Percentiles rank a stretch among this genome's conserved stretches.
phyloP scores from a whole-genome alignment of 2,329 filamentous ascomycete species.

The Ophiostoma australiae region DNA sequence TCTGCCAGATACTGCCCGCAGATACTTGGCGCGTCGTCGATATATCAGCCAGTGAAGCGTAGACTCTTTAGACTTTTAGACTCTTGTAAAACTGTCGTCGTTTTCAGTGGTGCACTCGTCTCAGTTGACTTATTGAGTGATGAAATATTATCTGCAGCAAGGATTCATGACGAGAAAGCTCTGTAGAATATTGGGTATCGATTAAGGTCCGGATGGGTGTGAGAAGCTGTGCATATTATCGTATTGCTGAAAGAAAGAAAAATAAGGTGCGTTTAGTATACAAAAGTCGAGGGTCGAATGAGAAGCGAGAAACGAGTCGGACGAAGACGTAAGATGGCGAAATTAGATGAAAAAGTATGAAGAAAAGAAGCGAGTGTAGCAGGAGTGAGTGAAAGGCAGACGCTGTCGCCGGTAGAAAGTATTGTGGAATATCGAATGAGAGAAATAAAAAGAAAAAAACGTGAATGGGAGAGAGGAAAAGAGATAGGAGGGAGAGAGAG shows the following conservation, averaged over 20 bases:
- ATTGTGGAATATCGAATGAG: neutral
- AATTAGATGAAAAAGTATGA: slow-evolving; percentile 3
- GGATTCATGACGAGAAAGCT: neutral
- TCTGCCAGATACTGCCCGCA: slow-evolving; percentile 11
- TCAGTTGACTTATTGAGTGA: neutral
- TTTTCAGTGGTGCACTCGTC: neutral
- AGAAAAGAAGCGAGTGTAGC: slow-evolving; percentile 4
- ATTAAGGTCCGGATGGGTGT: slow-evolving; percentile 8
- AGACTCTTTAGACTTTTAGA: neutral
- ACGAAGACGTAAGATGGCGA: neutral
- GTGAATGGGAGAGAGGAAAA: neutral
- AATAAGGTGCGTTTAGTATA: neutral
- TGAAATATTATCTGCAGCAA: neutral
- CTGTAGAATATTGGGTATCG: neutral
- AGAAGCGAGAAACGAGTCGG: neutral
- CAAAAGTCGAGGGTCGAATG: neutral
- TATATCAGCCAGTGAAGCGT: slow-evolving; percentile 1
- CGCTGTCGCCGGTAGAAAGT: neutral
- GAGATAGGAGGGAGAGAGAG: neutral
- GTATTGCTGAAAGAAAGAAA: neutral
- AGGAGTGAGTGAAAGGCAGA: slow-evolving; percentile 12
- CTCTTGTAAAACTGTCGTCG: neutral
- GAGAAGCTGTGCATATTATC: neutral
- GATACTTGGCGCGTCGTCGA: slow-evolving; percentile 1
- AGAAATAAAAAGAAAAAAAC: neutral